A percentile compares a stretch with the other conserved stretches of the same genome.
Evolutionary conservation across 176 grass and related monocot species (phyloP).

Genomic region (Oropetium thomaeum): DNA sequence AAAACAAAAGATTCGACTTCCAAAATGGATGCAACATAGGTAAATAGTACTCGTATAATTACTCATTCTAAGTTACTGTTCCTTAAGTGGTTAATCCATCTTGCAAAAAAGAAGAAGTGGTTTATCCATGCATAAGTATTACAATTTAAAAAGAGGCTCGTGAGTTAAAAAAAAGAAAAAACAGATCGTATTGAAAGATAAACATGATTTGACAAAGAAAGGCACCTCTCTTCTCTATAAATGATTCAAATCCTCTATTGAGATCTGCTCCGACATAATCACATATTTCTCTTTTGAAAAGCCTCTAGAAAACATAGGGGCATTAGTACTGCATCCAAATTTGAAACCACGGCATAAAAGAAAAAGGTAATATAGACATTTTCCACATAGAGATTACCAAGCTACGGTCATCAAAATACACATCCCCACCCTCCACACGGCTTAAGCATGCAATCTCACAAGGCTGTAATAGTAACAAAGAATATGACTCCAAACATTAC

Average conservation of each 20-base stretch:
- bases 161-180: background rate
- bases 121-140: background rate
- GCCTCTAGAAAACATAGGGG: constrained; percentile 64
- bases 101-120: too few relatives aligned
- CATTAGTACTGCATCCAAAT: constrained; percentile 24
- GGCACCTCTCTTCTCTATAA: constrained; percentile 86
- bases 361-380: constrained; percentile 1
- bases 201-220: constrained; percentile 23
- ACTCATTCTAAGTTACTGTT: background rate
- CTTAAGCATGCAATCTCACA: constrained; percentile 89
- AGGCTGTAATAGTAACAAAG: constrained; percentile 67
- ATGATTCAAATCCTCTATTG: constrained; percentile 90
- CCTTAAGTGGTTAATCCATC: constrained; percentile 14
- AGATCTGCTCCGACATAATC: constrained; percentile 79
- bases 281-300: constrained; percentile 87
- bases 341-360: constrained; percentile 10
- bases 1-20: too few relatives aligned
- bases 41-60: background rate
- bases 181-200: constrained; percentile 10
- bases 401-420: constrained; percentile 90
- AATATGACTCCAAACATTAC: constrained; percentile 16
- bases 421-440: constrained; percentile 74
- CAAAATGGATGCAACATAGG: constrained; percentile 13
- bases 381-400: constrained; percentile 49
- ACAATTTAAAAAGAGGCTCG: constrained; percentile 1